Conservation (phyloP, 2,329 filamentous ascomycete species). For the Sporothrix protearum region DNA sequence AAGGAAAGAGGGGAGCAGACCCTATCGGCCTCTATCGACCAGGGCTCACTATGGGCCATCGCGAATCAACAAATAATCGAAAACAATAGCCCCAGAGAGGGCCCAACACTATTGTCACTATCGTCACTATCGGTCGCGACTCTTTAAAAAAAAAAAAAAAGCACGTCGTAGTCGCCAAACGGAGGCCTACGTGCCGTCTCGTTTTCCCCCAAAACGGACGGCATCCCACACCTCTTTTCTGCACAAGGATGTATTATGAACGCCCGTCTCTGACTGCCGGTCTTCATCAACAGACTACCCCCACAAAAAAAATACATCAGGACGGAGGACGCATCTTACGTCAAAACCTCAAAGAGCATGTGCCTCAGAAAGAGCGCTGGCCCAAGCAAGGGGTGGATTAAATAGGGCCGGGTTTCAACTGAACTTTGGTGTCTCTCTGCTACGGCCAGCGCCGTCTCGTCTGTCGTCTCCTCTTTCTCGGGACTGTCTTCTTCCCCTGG, state of each 20-base stretch:
- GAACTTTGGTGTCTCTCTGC: background rate
- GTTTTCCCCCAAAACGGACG: background rate
- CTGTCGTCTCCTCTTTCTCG: background rate
- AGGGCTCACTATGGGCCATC: background rate
- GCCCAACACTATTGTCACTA: background rate
- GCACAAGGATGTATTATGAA: no score
- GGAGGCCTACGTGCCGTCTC: background rate
- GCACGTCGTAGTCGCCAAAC: background rate
- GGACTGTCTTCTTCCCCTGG: background rate
- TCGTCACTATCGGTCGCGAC: background rate
- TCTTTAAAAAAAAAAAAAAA: background rate
- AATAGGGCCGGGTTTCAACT: conserved; percentile 4
- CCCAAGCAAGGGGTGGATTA: background rate
- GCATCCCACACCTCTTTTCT: background rate
- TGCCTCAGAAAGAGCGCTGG: conserved; percentile 10
- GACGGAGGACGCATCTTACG: background rate
- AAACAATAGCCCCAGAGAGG: background rate
- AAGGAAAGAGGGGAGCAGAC: background rate
- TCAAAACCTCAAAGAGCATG: background rate
- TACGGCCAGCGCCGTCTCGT: background rate
- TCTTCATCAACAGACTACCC: no score
- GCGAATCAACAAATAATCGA: background rate
- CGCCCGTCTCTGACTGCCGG: background rate
- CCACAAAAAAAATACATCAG: no score
- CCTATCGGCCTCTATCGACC: background rate